Conservation (phyloP, 2,329 filamentous ascomycete species). For the Ramularia collo-cygni region DNA sequence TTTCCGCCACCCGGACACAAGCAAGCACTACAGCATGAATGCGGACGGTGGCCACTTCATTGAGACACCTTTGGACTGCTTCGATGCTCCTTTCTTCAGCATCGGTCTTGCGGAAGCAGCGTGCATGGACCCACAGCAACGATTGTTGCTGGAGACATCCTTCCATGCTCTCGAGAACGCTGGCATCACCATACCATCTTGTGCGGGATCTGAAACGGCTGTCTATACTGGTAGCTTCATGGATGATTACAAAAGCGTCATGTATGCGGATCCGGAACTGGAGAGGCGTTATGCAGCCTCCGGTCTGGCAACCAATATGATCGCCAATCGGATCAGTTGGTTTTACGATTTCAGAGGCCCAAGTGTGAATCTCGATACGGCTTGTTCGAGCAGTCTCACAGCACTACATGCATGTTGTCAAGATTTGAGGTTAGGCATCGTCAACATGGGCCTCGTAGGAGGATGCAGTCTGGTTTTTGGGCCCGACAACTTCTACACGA, state of each 20-base stretch:
- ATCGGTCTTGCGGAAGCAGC: not conserved
- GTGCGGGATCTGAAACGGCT: conserved; percentile 1
- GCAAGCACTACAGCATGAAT: not conserved
- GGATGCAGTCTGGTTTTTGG: conserved; percentile 21
- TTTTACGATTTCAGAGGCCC: conserved; percentile 9
- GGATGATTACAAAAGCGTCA: conserved; percentile 10
- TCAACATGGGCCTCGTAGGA: conserved; percentile 6
- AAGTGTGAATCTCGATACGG: conserved; percentile 9
- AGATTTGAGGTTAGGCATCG: conserved; percentile 2
- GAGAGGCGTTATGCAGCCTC: conserved; percentile 12
- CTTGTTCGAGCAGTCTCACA: conserved; percentile 4
- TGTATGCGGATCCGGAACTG: conserved; percentile 6
- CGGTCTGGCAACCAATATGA: conserved; percentile 7
- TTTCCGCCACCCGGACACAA: conserved; percentile 8
- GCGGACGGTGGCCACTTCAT: conserved; percentile 9
- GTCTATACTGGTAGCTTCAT: conserved; percentile 14
- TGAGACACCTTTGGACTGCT: conserved; percentile 12
- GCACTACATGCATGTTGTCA: conserved; percentile 7
- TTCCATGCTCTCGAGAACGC: not conserved
- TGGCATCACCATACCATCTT: not conserved
- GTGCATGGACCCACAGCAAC: conserved; percentile 1
- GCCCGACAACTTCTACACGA: not conserved
- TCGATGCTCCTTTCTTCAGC: conserved; percentile 16
- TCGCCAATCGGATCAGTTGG: conserved; percentile 8
- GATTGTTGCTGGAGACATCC: not conserved